Evolutionary conservation across 345 rosid species (phyloP).

Genomic region (Durio zibethinus): DNA sequence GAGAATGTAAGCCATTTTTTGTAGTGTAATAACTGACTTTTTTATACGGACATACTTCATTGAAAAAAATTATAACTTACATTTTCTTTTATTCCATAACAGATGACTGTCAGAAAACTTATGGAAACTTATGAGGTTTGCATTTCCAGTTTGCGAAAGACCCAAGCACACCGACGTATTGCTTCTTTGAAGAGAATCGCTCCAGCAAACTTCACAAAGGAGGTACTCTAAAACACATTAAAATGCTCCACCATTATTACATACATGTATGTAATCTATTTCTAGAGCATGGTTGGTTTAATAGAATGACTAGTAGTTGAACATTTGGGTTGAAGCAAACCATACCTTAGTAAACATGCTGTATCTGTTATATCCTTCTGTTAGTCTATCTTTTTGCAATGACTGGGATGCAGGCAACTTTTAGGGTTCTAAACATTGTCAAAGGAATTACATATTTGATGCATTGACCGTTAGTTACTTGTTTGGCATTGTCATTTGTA

Average conservation of each 20-base stretch:
- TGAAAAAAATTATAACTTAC: neutral
- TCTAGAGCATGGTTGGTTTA: neutral
- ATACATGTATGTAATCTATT: neutral
- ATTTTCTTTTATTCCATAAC: conserved; percentile 14
- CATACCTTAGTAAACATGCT: neutral
- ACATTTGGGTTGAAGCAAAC: neutral
- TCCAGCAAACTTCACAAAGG: conserved; percentile 89
- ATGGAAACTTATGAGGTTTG: conserved; percentile 72
- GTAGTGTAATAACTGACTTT: neutral
- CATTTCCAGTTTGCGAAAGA: conserved; percentile 53
- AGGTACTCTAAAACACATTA: conserved; percentile 33
- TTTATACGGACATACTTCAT: neutral
- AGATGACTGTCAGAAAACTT: conserved; percentile 74
- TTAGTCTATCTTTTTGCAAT: neutral
- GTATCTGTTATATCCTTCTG: neutral
- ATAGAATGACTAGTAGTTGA: neutral
- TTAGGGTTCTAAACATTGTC: neutral
- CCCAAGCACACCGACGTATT: conserved; percentile 58
- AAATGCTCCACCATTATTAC: neutral
- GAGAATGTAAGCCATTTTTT: conserved; percentile 48
- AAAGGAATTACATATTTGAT: neutral
- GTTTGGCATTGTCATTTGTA: neutral
- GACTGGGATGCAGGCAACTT: neutral
- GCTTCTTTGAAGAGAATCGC: conserved; percentile 70
- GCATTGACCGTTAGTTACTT: neutral